Percentiles rank a stretch among this genome's conserved stretches.
Evolutionary conservation across 305 asterid species (phyloP).

Genomic region (Fraxinus greggii): DNA sequence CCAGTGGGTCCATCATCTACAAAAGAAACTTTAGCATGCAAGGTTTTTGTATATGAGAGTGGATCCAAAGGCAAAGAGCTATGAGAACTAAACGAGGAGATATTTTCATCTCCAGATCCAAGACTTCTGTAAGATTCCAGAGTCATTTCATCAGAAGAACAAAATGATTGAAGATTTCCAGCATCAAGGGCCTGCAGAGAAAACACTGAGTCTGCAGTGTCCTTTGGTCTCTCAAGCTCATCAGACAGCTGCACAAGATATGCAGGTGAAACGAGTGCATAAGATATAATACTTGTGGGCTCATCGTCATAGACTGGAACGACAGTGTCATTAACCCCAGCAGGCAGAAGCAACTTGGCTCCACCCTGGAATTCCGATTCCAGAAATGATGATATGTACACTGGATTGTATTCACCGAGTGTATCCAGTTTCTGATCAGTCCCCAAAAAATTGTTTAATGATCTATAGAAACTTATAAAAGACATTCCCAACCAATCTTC

Average conservation of each 20-base stretch:
- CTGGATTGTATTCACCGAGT: slow-evolving; percentile 55
- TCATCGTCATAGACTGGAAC: slow-evolving; percentile 89
- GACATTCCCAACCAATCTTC: slow-evolving; percentile 85
- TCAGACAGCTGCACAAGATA: slow-evolving; percentile 54
- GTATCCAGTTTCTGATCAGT: slow-evolving; percentile 61
- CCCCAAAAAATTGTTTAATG: slow-evolving; percentile 54
- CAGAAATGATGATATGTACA: slow-evolving; percentile 68
- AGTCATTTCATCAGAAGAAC: slow-evolving; percentile 52
- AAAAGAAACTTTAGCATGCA: slow-evolving; percentile 72
- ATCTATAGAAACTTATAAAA: slow-evolving; percentile 62
- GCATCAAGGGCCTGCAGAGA: slow-evolving; percentile 47
- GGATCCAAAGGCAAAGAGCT: slow-evolving; percentile 57
- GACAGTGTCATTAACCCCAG: slow-evolving; percentile 68
- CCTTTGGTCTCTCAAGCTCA: slow-evolving; percentile 57
- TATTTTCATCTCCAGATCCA: slow-evolving; percentile 66
- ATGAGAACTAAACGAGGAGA: slow-evolving; percentile 48
- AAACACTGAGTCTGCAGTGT: slow-evolving; percentile 36
- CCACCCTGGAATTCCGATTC: slow-evolving; percentile 71
- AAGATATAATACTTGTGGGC: slow-evolving; percentile 88
- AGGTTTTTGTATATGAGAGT: slow-evolving; percentile 44
- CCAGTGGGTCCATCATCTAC: slow-evolving; percentile 60
- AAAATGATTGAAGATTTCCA: slow-evolving; percentile 30
- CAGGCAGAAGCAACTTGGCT: slow-evolving; percentile 61
- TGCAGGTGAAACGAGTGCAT: slow-evolving; percentile 64
- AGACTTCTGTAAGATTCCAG: slow-evolving; percentile 58